Evolutionary conservation across 108 stramenopile genomes (phyloP).

Genomic region (Nitzschia sp.): DNA sequence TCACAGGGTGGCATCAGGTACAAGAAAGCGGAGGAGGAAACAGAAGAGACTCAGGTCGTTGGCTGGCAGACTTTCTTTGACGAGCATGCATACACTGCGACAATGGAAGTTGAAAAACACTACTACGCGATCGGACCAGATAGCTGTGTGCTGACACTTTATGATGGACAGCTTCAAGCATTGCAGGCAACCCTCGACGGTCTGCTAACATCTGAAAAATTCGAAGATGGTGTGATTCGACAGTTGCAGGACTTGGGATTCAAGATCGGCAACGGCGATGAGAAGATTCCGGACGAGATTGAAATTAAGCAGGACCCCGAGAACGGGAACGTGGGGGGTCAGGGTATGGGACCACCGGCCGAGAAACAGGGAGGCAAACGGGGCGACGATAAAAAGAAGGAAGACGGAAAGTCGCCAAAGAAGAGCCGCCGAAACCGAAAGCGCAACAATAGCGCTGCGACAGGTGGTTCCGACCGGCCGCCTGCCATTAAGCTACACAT

Average conservation of each 20-base stretch:
- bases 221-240: conserved; percentile 47
- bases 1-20: conserved; percentile 72
- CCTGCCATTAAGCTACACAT: conserved; percentile 87
- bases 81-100: conserved; percentile 63
- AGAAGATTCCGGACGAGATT: conserved; percentile 11
- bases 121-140: conserved; percentile 82
- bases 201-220: conserved; percentile 47
- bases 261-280: conserved; percentile 27
- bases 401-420: conserved; percentile 37
- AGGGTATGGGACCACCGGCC: background rate
- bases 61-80: conserved; percentile 90
- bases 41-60: conserved; percentile 33
- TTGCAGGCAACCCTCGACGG: conserved; percentile 70
- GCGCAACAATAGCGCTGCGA: conserved; percentile 32
- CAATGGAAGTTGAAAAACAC: conserved; percentile 81
- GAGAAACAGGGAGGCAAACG: conserved; percentile 24
- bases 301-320: background rate
- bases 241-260: conserved; percentile 70
- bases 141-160: conserved; percentile 80
- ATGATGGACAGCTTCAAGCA: conserved; percentile 80
- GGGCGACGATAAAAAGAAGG: conserved; percentile 27
- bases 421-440: conserved; percentile 47
- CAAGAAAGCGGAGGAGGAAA: conserved; percentile 31
- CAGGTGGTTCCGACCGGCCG: conserved; percentile 36
- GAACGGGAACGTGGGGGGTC: background rate